These are phyloP conservation scores for Raffaelea ambrosiae DNA, from an alignment of 2,329 filamentous ascomycete species.

Conservation along the genomic window DNA sequence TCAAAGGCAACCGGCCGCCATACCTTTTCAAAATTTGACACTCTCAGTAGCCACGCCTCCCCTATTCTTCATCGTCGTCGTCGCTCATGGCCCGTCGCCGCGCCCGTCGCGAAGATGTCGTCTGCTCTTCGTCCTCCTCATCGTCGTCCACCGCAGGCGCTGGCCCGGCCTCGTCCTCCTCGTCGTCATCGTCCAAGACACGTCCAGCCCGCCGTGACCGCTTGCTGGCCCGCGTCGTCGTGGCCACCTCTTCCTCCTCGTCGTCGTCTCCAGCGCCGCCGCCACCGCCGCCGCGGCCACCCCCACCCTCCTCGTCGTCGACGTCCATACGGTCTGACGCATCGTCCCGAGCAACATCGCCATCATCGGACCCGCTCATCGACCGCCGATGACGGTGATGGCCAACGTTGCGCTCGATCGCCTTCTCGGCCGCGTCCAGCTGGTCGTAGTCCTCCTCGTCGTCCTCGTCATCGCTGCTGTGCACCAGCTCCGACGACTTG, in stretches of 20 bases:
- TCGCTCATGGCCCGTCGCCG: constrained; percentile 24
- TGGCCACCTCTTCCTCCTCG: constrained; percentile 15
- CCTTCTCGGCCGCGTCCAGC: constrained; percentile 16
- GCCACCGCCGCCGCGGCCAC: constrained; percentile 11
- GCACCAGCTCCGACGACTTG: constrained; percentile 79
- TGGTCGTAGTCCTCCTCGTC: constrained; percentile 18
- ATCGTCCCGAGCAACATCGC: constrained; percentile 11
- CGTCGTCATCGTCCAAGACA: constrained; percentile 2
- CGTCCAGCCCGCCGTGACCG: not conserved
- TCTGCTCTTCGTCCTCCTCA: constrained; percentile 21
- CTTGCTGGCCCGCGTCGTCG: constrained; percentile 6
- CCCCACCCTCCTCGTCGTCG: constrained; percentile 37
- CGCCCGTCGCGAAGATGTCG: constrained; percentile 15
- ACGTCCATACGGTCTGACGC: constrained; percentile 44
- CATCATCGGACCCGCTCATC: constrained; percentile 4
- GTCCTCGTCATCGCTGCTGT: constrained; percentile 57
- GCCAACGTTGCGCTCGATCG: constrained; percentile 28
- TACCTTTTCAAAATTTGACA: too few relatives aligned
- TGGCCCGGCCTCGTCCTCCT: constrained; percentile 9
- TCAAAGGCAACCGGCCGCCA: too few relatives aligned
- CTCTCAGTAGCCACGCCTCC: not conserved
- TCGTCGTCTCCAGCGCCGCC: not conserved
- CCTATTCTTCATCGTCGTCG: constrained; percentile 9
- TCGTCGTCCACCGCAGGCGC: constrained; percentile 14
- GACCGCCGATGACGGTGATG: not conserved